Evolutionary conservation across 139 green algal genomes (phyloP).

Genomic region (Coelastrella sp.): DNA sequence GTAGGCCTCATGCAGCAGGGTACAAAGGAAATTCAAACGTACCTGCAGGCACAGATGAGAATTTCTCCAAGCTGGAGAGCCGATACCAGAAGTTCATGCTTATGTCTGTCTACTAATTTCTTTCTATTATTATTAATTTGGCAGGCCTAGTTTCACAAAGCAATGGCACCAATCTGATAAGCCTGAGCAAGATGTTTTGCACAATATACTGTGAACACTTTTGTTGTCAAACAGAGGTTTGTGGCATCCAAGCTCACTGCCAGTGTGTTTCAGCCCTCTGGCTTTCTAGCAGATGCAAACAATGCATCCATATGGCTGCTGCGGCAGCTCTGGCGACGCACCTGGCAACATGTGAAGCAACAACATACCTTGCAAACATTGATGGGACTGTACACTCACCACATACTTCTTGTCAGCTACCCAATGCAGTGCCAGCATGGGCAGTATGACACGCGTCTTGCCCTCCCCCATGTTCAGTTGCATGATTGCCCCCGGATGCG

Average conservation of each 20-base stretch:
- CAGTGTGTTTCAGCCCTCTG: no score
- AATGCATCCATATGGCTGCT: neutral
- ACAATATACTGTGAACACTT: no score
- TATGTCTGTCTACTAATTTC: no score
- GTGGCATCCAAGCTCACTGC: no score
- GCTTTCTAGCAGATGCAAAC: no score
- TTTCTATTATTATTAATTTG: no score
- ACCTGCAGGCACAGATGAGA: constrained; percentile 52
- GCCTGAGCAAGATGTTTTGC: no score
- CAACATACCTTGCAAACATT: neutral
- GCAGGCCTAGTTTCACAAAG: no score
- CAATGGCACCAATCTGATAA: no score
- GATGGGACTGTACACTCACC: neutral
- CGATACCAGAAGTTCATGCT: neutral
- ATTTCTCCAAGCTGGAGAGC: neutral
- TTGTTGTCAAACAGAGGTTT: no score
- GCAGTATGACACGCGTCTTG: constrained; percentile 78
- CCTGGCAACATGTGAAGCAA: neutral
- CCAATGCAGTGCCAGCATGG: constrained; percentile 67
- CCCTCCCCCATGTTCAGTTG: constrained; percentile 82
- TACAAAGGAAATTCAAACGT: constrained; percentile 66
- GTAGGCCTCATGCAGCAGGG: constrained; percentile 63
- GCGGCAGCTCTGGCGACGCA: no score
- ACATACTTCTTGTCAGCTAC: constrained; percentile 41
- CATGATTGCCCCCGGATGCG: constrained; percentile 11